These are phyloP conservation scores for Calonectria henricotiae DNA, from an alignment of 2,329 filamentous ascomycete species.

Conservation along the genomic window DNA sequence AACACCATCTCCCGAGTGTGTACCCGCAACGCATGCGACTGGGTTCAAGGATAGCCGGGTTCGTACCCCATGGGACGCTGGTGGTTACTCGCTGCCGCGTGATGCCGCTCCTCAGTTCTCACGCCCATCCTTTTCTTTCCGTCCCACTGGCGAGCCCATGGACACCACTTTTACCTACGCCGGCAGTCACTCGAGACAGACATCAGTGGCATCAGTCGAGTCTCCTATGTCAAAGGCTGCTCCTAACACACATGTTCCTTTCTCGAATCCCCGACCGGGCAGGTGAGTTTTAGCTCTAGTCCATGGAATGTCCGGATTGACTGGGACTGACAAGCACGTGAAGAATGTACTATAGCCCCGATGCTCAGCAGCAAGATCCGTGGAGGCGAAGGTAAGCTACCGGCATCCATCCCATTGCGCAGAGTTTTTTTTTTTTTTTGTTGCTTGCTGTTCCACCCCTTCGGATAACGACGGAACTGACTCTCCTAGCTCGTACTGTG, in stretches of 20 bases:
- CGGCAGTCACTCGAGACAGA: conserved; percentile 53
- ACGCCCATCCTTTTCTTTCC: conserved; percentile 43
- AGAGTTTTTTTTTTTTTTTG: background rate
- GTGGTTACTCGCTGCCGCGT: conserved; percentile 66
- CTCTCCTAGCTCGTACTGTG: conserved; percentile 37
- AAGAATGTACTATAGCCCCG: conserved; percentile 47
- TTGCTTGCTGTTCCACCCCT: no score
- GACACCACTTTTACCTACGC: conserved; percentile 46
- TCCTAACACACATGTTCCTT: conserved; percentile 42
- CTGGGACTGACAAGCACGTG: conserved; percentile 39
- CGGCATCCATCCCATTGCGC: conserved; percentile 1
- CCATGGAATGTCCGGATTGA: background rate
- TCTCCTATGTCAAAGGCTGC: conserved; percentile 44
- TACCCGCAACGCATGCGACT: conserved; percentile 47
- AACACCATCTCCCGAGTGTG: conserved; percentile 57
- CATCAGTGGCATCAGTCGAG: conserved; percentile 56
- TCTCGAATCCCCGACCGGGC: conserved; percentile 46
- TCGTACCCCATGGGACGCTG: conserved; percentile 69
- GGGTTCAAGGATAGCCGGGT: conserved; percentile 46
- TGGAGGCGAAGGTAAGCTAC: conserved; percentile 45
- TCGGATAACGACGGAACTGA: conserved; percentile 28
- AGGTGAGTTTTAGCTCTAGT: conserved; percentile 45
- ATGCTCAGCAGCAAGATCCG: conserved; percentile 45
- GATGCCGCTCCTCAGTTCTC: conserved; percentile 59
- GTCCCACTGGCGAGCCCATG: conserved; percentile 48